Conservation (phyloP, 1,139 yeast species). For the Candida gigantensis region DNA sequence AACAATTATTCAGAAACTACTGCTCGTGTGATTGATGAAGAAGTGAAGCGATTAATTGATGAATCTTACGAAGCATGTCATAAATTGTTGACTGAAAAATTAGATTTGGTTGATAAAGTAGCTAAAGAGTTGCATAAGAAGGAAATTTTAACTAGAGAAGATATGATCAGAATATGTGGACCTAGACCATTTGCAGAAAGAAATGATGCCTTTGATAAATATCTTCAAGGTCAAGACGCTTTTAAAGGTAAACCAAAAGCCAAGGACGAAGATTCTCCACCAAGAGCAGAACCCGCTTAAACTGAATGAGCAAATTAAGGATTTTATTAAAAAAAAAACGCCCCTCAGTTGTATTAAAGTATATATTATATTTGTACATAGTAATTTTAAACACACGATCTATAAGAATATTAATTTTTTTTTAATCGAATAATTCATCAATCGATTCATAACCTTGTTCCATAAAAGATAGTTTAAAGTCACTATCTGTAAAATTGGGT, state of each 20-base stretch:
- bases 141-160: slow-evolving; percentile 79
- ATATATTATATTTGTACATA: slow-evolving; percentile 3
- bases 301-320: neutral
- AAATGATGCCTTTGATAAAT: slow-evolving; percentile 80
- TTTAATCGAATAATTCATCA: slow-evolving; percentile 21
- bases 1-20: slow-evolving; percentile 73
- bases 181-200: slow-evolving; percentile 76
- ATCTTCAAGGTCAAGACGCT: slow-evolving; percentile 52
- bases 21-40: slow-evolving; percentile 64
- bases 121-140: slow-evolving; percentile 68
- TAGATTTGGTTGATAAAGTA: slow-evolving; percentile 63
- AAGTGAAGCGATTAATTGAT: slow-evolving; percentile 62
- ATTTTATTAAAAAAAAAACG: neutral
- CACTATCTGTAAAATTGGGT: slow-evolving; percentile 2
- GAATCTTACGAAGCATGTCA: slow-evolving; percentile 55
- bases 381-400: neutral
- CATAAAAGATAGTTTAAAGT: neutral
- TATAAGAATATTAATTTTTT: neutral
- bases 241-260: slow-evolving; percentile 29
- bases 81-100: slow-evolving; percentile 54
- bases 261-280: slow-evolving; percentile 1
- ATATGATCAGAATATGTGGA: slow-evolving; percentile 72
- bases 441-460: slow-evolving; percentile 22
- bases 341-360: too few species aligned
- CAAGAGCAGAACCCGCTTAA: slow-evolving; percentile 2